Evolutionary conservation across 768 basidiomycete species (phyloP), one percentile per base, ranked within the genome.

Genomic region (Pleurotus pulmonarius): DNA sequence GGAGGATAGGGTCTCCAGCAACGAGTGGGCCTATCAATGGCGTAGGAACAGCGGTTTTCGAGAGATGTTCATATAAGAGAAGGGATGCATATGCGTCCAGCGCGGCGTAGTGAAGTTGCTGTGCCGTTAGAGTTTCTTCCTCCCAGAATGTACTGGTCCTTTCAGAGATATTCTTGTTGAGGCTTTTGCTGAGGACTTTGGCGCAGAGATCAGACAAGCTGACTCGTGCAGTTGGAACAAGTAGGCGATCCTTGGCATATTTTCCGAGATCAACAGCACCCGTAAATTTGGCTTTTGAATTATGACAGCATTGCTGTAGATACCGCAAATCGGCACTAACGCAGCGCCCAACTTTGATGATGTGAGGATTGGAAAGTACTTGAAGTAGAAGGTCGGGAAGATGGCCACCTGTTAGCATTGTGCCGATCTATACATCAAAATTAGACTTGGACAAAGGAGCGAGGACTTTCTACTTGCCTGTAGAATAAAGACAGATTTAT

Each of bases 131-230:
- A 13, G 20, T 59, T 1, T 45, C 12, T 16, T 61, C 39, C 7
- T 49, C 56, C 66, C 67, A 70, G 12, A 56, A 37, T 37, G 61
- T 43, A 56, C 69, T 66, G 46, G 62, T 38, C 1, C 52, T 56
- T 41, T 61, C 41, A 5, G 56, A 18, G 15, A 59, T 18, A 61
- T 71, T 58, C 49, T 67, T 63, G 40, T 18, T 29, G 25, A 73
- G 56, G 58, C 58, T 25, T 45, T 56, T 56, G 0, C 58, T 43
- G 3, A 75, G 63, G 24, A 72, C 60, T 1, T 24, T 18, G 24
- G 67, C 71, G 43, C 58, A 64, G 1, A 74, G 60, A 49, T 74
- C 71, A 1, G 66, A 60, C 18, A 74, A 65, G n/a, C 70, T 53
- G 25, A 59, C 54, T 41, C 57, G 57, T 4, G 65, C 64, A 57